Evolutionary conservation across 495 filamentous ascomycete genomes (phyloP), one percentile per base, ranked within the genome.

Genomic region (Recurvomyces mirabilis): DNA sequence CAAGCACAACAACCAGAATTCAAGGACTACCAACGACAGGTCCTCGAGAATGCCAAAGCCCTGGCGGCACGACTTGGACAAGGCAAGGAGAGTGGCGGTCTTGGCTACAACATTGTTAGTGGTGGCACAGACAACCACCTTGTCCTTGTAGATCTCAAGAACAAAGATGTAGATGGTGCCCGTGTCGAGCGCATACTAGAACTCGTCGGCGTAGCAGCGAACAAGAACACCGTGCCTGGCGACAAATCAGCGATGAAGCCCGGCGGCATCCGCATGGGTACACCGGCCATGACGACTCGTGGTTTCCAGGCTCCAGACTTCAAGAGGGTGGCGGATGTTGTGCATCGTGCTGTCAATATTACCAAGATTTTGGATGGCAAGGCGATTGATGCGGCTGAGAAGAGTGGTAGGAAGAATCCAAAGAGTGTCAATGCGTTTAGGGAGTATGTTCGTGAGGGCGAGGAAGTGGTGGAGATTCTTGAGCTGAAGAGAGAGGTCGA

Each of bases 51-150:
- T 64, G 89, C 88, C 52, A 93, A 94, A 71, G 78, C 85, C 12
- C 73, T 94, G 0, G 89, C 87, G 65, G 69, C 70, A 12, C 35
- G 62, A 18, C 36, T 67, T 9, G 62, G 62, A 49, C 77, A 82
- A 57, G 77, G 89, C 70, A 91, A 82, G 67, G 58, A 56, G 25
- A 47, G 43, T 7, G 61, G 61, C 21, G 68, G 70, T 25, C 75
- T 91, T 28, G 84, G 81, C 44, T 84, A 93, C 71, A 94, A 84
- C 69, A 76, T 99, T 51, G 93, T 99, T 47, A 84, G 87, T 23
- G 86, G 87, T 58, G 93, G 93, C 52, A 99, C 93, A 41, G 93
- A 99, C 69, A 91, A 83, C 56, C 93, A 99, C 70, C 93, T 99
- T 77, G 88, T 99, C 33, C 79, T 95, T n/a, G 64, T 95, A 36